A percentile compares a stretch with the other conserved stretches of the same genome.
Evolutionary conservation across 1,139 yeast species (phyloP).

Genomic region (Debaryomyces subglobosus): DNA sequence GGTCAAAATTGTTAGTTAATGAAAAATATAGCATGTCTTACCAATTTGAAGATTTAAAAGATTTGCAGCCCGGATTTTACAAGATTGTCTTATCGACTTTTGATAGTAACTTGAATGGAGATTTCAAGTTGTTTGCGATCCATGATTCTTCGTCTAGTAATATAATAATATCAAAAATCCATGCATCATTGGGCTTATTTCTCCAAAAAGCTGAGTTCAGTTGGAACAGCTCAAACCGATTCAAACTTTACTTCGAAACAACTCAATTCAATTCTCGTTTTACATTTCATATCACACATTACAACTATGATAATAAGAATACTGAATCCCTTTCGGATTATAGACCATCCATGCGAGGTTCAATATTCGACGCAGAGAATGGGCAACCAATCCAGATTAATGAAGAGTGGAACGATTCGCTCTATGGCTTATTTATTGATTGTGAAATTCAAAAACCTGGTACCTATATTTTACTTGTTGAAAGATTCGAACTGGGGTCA

Average conservation of each 20-base stretch:
- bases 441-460: conserved; percentile 29
- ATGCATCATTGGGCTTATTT: conserved; percentile 41
- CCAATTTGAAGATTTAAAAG: conserved; percentile 23
- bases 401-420: conserved; percentile 43
- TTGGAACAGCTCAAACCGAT: conserved; percentile 46
- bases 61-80: conserved; percentile 40
- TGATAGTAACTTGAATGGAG: conserved; percentile 17
- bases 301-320: conserved; percentile 18
- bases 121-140: conserved; percentile 20
- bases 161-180: conserved; percentile 22
- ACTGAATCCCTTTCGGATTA: conserved; percentile 30
- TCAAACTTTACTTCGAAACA: conserved; percentile 32
- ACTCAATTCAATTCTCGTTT: conserved; percentile 24
- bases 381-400: conserved; percentile 35
- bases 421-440: conserved; percentile 50
- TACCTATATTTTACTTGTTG: conserved; percentile 44
- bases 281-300: conserved; percentile 30
- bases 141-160: conserved; percentile 12
- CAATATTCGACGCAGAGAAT: conserved; percentile 38
- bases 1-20: conserved; percentile 29
- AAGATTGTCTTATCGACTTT: conserved; percentile 38
- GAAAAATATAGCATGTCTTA: conserved; percentile 28
- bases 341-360: conserved; percentile 47
- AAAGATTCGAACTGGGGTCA: conserved; percentile 51
- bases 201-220: conserved; percentile 22